Base-by-base conservation (phyloP, 2,329 filamentous ascomycete species). In the Hysterium pulicare region DNA sequence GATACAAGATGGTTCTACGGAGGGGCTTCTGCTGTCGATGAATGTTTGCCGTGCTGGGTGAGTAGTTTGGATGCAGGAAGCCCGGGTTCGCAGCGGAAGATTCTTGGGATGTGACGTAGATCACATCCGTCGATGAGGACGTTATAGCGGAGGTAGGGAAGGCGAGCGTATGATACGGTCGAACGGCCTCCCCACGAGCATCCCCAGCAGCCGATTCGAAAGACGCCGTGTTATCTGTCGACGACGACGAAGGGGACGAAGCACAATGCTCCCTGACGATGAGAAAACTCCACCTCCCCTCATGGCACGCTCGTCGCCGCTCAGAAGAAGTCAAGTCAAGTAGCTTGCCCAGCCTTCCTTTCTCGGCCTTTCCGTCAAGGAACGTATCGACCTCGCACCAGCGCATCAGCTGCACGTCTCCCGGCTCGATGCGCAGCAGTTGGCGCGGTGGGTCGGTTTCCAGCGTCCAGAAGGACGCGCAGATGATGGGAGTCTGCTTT, bases 1-100 rank as follows among this genome's bases (percentile, higher is more conserved):
- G 35, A 35, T 43, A 41, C 34, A 58, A 3, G 20, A 54, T 49
- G 20, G 48, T 46, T 3, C 55, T 48, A 11, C 41, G 35, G 24
- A 60, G 19, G 3, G n/a, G n/a, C n/a, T n/a, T n/a, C n/a, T n/a
- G n/a, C n/a, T n/a, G n/a, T n/a, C n/a, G n/a, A n/a, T n/a, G n/a
- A n/a, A n/a, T n/a, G n/a, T n/a, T n/a, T n/a, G 4, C 15, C n/a
- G 33, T 13, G 15, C 5, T 5, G 33, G 17, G 33, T 13, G 20
- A 19, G 33, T 15, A 17, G 13, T 13, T 11, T 35, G 33, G 26
- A 30, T 30, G 26, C 26, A n/a, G 26, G n/a, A n/a, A n/a, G n/a
- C n/a, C n/a, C n/a, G n/a, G n/a, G n/a, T n/a, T n/a, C n/a, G n/a
- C n/a, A n/a, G n/a, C n/a, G 26, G 26, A 16, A 3, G 16, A 35